A percentile compares a stretch with the other conserved stretches of the same genome.
These are phyloP conservation scores for Myxozyma mucilagina DNA, from an alignment of 805 yeast species.

Conservation along the genomic window DNA sequence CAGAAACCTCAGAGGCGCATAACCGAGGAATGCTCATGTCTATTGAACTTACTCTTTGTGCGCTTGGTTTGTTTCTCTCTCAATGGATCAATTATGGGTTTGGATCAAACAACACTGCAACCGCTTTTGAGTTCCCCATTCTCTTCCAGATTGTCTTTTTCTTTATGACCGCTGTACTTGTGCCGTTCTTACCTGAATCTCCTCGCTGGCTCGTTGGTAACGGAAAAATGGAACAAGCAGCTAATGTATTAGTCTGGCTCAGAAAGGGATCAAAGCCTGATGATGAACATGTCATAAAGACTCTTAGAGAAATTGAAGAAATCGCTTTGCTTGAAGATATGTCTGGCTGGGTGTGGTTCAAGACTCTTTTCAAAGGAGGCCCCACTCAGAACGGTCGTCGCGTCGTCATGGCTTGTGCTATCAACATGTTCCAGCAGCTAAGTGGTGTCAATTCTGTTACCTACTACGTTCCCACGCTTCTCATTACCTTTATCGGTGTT, in stretches of 20 bases:
- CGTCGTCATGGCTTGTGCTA: conserved; percentile 46
- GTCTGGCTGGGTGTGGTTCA: conserved; percentile 20
- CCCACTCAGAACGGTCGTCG: conserved; percentile 41
- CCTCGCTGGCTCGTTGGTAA: conserved; percentile 45
- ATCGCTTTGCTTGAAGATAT: conserved; percentile 20
- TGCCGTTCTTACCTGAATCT: conserved; percentile 50
- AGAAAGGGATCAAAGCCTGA: not conserved
- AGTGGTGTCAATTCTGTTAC: conserved; percentile 94
- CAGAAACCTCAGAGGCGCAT: conserved; percentile 68
- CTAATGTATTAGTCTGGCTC: conserved; percentile 10
- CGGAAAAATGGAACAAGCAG: conserved; percentile 47
- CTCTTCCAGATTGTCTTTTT: conserved; percentile 55
- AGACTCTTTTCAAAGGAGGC: conserved; percentile 15
- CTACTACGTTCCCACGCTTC: conserved; percentile 91
- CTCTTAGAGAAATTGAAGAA: conserved; percentile 20
- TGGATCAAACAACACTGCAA: conserved; percentile 40
- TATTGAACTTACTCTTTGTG: conserved; percentile 69
- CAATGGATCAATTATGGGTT: conserved; percentile 76
- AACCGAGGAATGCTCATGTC: conserved; percentile 68
- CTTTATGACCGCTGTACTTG: conserved; percentile 43
- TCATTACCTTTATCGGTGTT: conserved; percentile 38
- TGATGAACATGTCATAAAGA: not conserved
- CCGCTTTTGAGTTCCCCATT: conserved; percentile 52
- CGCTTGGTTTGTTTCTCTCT: conserved; percentile 74
- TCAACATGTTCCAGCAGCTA: conserved; percentile 76